Evolutionary conservation across 306 rosid species (phyloP).

Genomic region (Carpinus fangiana): DNA sequence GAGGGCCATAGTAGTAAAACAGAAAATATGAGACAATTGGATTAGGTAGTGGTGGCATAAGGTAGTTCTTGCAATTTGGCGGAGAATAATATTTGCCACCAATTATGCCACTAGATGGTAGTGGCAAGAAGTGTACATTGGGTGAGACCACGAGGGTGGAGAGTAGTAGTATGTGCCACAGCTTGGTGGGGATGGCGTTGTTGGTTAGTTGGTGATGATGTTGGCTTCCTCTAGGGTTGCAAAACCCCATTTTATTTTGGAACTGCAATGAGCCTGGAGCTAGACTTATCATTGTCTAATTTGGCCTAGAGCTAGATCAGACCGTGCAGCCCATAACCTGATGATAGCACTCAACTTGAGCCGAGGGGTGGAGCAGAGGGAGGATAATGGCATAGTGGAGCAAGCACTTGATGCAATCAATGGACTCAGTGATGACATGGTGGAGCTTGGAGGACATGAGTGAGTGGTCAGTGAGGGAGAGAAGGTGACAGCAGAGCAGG

Average conservation of each 20-base stretch:
- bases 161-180: constrained; percentile 47
- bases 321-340: background rate
- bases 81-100: constrained; percentile 69
- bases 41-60: constrained; percentile 82
- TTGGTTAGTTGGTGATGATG: constrained; percentile 11
- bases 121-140: constrained; percentile 40
- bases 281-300: background rate
- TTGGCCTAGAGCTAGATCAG: background rate
- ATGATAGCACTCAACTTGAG: background rate
- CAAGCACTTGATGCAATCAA: background rate
- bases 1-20: constrained; percentile 62
- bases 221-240: background rate
- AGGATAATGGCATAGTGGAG: background rate
- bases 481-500: background rate
- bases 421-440: too few relatives aligned
- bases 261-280: too few relatives aligned
- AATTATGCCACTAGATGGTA: constrained; percentile 28
- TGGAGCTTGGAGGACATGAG: background rate
- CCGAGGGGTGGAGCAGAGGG: background rate
- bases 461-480: background rate
- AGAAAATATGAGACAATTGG: constrained; percentile 92
- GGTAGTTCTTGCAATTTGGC: constrained; percentile 54
- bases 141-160: constrained; percentile 65
- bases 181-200: constrained; percentile 66
- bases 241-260: too few relatives aligned